Base-by-base conservation (phyloP, 108 stramenopile genomes). In the Fragilaria crotonensis region DNA sequence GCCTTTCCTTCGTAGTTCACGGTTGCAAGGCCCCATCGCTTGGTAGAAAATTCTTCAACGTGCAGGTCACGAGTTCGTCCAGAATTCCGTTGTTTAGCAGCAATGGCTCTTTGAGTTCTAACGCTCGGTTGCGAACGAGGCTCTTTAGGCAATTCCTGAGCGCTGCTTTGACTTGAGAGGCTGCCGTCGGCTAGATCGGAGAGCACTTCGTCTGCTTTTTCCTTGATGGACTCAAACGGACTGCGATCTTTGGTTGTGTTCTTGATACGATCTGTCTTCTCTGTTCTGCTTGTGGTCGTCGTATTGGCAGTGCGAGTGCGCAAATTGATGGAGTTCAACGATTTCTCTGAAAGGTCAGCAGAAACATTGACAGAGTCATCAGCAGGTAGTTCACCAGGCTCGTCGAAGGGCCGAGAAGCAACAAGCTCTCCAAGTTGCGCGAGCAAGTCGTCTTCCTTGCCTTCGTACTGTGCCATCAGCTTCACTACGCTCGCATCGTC, bases 21-120 rank as follows among this genome's bases (percentile, higher is more conserved):
- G 0, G 69, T 46, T 31, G 47, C 60, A 32, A 70, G 33, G 28
- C 78, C 63, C 30, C 63, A 54, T 23, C 78, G 36, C 0, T 63
- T 57, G 27, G 46, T 41, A 5, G 45, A 60, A 33, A 79, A 57
- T 60, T 79, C 78, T 46, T 79, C 78, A 18, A 79, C 73, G 48
- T 56, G 63, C 22, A 79, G 67, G 41, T 79, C 68, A 25, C 78
- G 64, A 47, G 67, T 56, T 9, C 72, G 72, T 4, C n/a, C 5
- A 5, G 33, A 11, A 23, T 2, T 26, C 17, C 33, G 30, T 25
- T 50, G n/a, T 25, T 50, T 50, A n/a, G 49, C 5, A 21, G 9
- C 22, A 7, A 23, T 19, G 23, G 49, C 7, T 33, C 19, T 56
- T 3, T 2, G 3, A 31, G 31, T 3, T 4, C 19, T 2, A 3